A percentile compares a stretch with the other conserved stretches of the same genome.
Conservation (phyloP, 495 filamentous ascomycete genomes). For the Penicillium lividum region DNA sequence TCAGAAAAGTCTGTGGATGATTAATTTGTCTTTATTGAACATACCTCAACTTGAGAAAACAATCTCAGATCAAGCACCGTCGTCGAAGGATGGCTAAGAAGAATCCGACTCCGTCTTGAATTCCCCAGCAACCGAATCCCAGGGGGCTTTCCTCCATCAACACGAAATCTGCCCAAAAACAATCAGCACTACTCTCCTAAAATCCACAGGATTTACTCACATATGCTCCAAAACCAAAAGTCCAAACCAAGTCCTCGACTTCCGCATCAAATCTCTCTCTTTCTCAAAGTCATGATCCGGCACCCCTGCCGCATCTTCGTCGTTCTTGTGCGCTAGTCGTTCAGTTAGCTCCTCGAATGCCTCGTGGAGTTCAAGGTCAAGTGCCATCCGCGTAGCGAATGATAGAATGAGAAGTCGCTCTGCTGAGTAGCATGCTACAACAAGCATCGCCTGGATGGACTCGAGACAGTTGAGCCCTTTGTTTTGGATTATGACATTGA, state of each 20-base stretch:
- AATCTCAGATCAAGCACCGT: conserved; percentile 51
- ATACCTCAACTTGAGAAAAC: conserved; percentile 54
- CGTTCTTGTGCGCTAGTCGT: conserved; percentile 29
- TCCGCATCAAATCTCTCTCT: conserved; percentile 39
- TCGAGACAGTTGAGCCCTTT: conserved; percentile 40
- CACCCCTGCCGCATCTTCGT: conserved; percentile 19
- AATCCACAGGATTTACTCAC: conserved; percentile 16
- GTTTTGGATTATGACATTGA: conserved; percentile 48
- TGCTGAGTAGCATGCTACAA: conserved; percentile 50
- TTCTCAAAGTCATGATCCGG: conserved; percentile 22
- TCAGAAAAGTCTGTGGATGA: conserved; percentile 6
- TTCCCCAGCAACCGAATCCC: conserved; percentile 43
- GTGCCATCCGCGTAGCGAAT: conserved; percentile 49
- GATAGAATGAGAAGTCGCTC: conserved; percentile 48
- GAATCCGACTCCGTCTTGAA: conserved; percentile 42
- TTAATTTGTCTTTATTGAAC: not conserved
- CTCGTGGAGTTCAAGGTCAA: conserved; percentile 45
- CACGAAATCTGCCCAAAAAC: conserved; percentile 38
- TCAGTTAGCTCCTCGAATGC: conserved; percentile 43
- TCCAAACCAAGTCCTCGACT: conserved; percentile 48
- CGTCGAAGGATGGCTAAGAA: conserved; percentile 43
- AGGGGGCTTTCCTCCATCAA: conserved; percentile 52
- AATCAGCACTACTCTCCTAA: not conserved
- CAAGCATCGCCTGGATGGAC: conserved; percentile 50
- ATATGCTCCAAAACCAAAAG: conserved; percentile 50